These are phyloP conservation scores for Fomitopsis pinicola DNA, from an alignment of 1,284 basidiomycete species.

Conservation along the genomic window DNA sequence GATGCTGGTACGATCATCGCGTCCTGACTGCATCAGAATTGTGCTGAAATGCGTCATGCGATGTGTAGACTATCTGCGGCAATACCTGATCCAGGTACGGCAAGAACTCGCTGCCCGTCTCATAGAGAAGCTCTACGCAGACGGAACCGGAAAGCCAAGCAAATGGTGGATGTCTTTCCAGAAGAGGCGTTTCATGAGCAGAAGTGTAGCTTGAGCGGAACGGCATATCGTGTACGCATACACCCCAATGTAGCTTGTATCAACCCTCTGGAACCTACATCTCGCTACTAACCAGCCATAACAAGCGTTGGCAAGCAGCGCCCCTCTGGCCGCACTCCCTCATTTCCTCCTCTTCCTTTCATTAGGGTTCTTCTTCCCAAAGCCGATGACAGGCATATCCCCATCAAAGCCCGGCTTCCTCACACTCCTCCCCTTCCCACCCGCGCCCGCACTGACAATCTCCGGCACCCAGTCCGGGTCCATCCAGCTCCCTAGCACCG, in stretches of 20 bases:
- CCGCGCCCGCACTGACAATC: constrained; percentile 72
- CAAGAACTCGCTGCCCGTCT: constrained; percentile 88
- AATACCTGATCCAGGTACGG: constrained; percentile 89
- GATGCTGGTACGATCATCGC: constrained; percentile 71
- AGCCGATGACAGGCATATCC: constrained; percentile 79
- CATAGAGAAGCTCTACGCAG: constrained; percentile 84
- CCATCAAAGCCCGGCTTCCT: constrained; percentile 48
- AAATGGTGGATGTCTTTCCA: constrained; percentile 99
- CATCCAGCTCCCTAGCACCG: constrained; percentile 77
- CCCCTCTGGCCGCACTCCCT: background rate
- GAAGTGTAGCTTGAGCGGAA: constrained; percentile 55
- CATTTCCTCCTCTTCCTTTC: constrained; percentile 61
- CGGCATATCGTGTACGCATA: constrained; percentile 8
- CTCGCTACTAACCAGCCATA: background rate
- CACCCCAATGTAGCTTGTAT: background rate
- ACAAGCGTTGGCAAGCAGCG: background rate
- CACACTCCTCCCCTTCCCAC: constrained; percentile 66
- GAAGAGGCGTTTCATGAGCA: constrained; percentile 94
- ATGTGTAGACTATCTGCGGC: constrained; percentile 73
- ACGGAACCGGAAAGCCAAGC: constrained; percentile 86
- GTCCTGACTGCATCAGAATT: background rate
- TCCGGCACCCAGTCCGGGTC: constrained; percentile 96
- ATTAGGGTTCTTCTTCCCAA: constrained; percentile 86
- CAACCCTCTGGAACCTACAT: background rate
- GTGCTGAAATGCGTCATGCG: background rate